A percentile compares a stretch with the other conserved stretches of the same genome.
Conservation (phyloP, 148 eudicot genomes). For the Camellia granthamiana region DNA sequence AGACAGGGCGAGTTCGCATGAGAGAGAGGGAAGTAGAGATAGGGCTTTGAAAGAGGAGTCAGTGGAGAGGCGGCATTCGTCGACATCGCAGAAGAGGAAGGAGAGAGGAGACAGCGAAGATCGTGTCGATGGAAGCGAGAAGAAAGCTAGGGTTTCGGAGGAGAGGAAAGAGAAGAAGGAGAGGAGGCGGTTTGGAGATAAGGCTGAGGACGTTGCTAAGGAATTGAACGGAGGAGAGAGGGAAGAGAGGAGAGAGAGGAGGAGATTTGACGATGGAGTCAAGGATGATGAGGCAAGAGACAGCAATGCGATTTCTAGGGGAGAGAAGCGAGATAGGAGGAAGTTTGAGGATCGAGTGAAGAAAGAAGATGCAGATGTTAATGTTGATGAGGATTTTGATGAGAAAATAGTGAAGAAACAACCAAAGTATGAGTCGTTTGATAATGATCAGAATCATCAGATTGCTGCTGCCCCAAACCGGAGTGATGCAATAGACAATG, state of each 20-base stretch:
- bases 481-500: conserved; percentile 50
- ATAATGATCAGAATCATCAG: conserved; percentile 12
- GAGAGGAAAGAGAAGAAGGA: conserved; percentile 34
- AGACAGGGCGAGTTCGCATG: conserved; percentile 24
- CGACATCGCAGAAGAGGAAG: conserved; percentile 32
- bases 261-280: conserved; percentile 35
- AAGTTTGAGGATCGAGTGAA: conserved; percentile 34
- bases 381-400: conserved; percentile 29
- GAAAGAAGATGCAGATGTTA: conserved; percentile 30
- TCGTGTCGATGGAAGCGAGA: conserved; percentile 24
- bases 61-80: conserved; percentile 21
- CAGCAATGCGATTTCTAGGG: neutral
- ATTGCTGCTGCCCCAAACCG: neutral
- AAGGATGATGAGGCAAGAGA: conserved; percentile 15
- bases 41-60: conserved; percentile 36
- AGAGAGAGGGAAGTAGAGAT: conserved; percentile 46
- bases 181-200: conserved; percentile 39
- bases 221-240: conserved; percentile 16
- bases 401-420: conserved; percentile 26
- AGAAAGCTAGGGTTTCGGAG: conserved; percentile 48
- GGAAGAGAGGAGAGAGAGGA: conserved; percentile 34
- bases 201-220: conserved; percentile 17
- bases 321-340: conserved; percentile 37
- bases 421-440: conserved; percentile 18
- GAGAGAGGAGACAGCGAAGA: conserved; percentile 41